Evolutionary conservation across 371 early-diverging fungal genomes (phyloP).

Genomic region (Batkoa obscura): DNA sequence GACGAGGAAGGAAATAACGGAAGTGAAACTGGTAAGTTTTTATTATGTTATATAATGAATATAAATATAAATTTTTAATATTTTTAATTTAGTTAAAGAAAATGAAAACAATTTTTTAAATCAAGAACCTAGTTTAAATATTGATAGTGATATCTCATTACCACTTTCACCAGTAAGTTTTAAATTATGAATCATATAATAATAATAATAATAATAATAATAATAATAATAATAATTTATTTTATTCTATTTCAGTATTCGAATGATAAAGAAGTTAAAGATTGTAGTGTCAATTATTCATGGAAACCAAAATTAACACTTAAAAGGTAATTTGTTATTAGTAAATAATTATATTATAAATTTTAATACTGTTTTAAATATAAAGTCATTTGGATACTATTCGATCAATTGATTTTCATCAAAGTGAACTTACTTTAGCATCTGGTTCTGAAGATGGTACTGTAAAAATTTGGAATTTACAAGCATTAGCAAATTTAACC

Average conservation of each 20-base stretch:
- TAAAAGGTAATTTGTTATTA: constrained; percentile 25
- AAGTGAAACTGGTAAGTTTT: neutral
- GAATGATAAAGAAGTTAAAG: neutral
- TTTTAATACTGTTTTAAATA: neutral
- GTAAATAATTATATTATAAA: neutral
- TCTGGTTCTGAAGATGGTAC: constrained; percentile 73
- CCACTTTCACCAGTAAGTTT: too few relatives aligned
- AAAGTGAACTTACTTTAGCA: constrained; percentile 30
- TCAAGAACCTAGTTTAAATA: too few relatives aligned
- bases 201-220: too few relatives aligned
- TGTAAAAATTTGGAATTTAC: constrained; percentile 42
- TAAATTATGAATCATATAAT: too few relatives aligned
- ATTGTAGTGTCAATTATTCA: constrained; percentile 12
- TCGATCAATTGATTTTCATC: constrained; percentile 47
- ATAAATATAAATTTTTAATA: too few relatives aligned
- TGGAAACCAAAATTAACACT: constrained; percentile 39
- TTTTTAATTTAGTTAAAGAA: too few relatives aligned
- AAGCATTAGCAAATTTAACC: constrained; percentile 5
- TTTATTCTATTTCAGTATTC: neutral
- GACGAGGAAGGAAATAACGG: neutral
- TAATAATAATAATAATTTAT: too few relatives aligned
- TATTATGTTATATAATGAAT: too few relatives aligned
- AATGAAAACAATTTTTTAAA: too few relatives aligned
- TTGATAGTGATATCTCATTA: too few relatives aligned
- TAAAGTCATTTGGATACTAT: constrained; percentile 64